A percentile compares a stretch with the other conserved stretches of the same genome.
These are phyloP conservation scores for Myriosclerotinia duriaeana DNA, from an alignment of 2,329 filamentous ascomycete genomes.

Conservation along the genomic window DNA sequence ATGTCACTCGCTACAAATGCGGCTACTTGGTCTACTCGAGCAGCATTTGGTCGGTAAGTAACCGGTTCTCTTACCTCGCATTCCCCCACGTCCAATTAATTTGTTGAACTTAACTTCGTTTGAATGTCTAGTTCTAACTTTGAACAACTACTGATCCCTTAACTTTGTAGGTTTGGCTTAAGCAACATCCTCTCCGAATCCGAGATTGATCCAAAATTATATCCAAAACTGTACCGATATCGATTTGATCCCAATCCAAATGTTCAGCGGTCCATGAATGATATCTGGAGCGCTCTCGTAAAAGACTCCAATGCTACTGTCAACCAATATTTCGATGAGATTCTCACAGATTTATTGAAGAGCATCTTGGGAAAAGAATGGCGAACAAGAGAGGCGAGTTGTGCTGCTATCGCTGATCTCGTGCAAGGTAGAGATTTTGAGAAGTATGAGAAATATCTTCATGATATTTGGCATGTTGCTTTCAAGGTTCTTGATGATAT, in stretches of 20 bases:
- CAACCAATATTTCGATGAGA: conserved; percentile 79
- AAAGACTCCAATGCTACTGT: conserved; percentile 79
- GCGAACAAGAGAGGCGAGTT: conserved; percentile 89
- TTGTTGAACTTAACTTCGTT: neutral
- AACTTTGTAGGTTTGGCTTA: conserved; percentile 64
- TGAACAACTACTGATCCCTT: neutral
- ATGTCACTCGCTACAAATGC: conserved; percentile 97
- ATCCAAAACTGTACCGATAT: conserved; percentile 92
- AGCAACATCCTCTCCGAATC: conserved; percentile 90
- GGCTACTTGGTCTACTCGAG: conserved; percentile 94
- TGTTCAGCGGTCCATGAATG: conserved; percentile 92
- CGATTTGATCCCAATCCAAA: conserved; percentile 93
- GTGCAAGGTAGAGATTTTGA: conserved; percentile 75
- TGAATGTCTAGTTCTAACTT: neutral
- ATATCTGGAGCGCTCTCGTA: conserved; percentile 95
- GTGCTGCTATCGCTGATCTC: conserved; percentile 83
- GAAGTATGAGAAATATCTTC: conserved; percentile 81
- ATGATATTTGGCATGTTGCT: conserved; percentile 79
- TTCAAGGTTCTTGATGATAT: conserved; percentile 96
- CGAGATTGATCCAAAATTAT: conserved; percentile 85
- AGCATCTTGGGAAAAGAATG: conserved; percentile 90
- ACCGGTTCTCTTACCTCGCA: neutral
- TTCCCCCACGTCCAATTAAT: neutral
- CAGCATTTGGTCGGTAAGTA: conserved; percentile 74
- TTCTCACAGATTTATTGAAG: conserved; percentile 81